Percentiles rank a stretch among this genome's conserved stretches.
Evolutionary conservation across 2,329 filamentous ascomycete genomes (phyloP).

Genomic region (Ophiostoma sp.): DNA sequence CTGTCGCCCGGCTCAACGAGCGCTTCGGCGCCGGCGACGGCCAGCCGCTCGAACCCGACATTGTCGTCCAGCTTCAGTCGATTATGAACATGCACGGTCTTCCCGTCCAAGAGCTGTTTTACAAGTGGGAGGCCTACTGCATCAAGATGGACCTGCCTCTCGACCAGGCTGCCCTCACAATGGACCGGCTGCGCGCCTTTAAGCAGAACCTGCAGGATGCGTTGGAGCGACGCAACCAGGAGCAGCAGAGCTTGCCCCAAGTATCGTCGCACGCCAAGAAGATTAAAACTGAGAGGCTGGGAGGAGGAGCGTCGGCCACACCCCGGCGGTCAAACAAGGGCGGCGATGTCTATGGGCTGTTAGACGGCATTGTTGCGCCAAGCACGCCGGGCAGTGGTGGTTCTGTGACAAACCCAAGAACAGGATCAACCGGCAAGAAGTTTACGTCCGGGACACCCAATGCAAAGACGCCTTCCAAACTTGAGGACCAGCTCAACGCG

Average conservation of each 20-base stretch:
- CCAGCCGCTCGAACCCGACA: constrained; percentile 69
- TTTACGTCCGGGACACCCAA: constrained; percentile 42
- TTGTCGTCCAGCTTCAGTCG: constrained; percentile 77
- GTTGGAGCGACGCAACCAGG: constrained; percentile 55
- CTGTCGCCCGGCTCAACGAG: constrained; percentile 46
- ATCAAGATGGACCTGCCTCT: constrained; percentile 81
- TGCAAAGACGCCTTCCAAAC: constrained; percentile 45
- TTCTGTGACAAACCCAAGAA: not conserved
- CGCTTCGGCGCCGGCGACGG: constrained; percentile 57
- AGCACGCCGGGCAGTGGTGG: constrained; percentile 53
- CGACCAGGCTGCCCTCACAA: constrained; percentile 58
- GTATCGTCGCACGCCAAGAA: constrained; percentile 15
- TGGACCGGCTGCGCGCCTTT: constrained; percentile 72
- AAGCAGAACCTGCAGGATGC: constrained; percentile 85
- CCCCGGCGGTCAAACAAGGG: constrained; percentile 57
- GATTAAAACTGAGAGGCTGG: constrained; percentile 41
- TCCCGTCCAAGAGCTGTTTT: constrained; percentile 82
- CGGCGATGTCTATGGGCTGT: constrained; percentile 79
- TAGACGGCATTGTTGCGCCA: constrained; percentile 41
- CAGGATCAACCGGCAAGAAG: constrained; percentile 2
- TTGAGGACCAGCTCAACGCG: constrained; percentile 44
- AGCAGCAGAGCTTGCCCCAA: not conserved
- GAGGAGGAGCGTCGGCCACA: constrained; percentile 55
- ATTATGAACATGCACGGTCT: constrained; percentile 83
- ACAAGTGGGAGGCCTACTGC: constrained; percentile 98